Percentiles rank a stretch among this genome's conserved stretches.
Evolutionary conservation across 768 basidiomycete species (phyloP).

Genomic region (Mycena chlorophos): DNA sequence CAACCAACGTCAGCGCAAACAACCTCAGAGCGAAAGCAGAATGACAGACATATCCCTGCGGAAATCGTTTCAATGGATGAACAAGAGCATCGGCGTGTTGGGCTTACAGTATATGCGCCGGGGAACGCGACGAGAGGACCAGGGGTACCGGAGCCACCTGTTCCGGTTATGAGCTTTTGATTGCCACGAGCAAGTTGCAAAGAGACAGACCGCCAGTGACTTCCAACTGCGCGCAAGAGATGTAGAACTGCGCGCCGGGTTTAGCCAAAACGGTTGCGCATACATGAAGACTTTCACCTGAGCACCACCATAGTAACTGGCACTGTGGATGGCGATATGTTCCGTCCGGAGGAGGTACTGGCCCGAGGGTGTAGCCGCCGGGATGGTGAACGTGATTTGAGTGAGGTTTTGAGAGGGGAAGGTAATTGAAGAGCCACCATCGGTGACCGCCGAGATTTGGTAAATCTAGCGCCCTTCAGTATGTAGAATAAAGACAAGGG

Average conservation of each 20-base stretch:
- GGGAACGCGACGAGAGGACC: constrained; percentile 37
- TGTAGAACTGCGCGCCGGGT: constrained; percentile 15
- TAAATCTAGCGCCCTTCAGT: constrained; percentile 23
- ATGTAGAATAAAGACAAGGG: neutral
- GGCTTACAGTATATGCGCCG: constrained; percentile 32
- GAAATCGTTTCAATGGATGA: neutral
- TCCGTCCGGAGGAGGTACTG: constrained; percentile 21
- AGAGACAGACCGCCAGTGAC: constrained; percentile 31
- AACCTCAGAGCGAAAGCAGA: neutral
- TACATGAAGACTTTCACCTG: neutral
- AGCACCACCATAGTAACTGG: constrained; percentile 10
- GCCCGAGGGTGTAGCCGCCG: constrained; percentile 13
- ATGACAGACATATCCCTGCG: constrained; percentile 21
- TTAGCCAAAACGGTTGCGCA: too few species aligned
- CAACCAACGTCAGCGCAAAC: neutral
- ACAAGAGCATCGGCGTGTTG: neutral
- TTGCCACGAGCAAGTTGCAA: too few species aligned
- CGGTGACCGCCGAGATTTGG: constrained; percentile 32
- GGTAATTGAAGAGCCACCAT: constrained; percentile 34
- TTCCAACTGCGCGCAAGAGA: constrained; percentile 31
- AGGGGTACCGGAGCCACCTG: constrained; percentile 32
- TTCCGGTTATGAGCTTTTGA: neutral
- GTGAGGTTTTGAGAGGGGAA: constrained; percentile 24
- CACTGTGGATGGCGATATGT: constrained; percentile 19
- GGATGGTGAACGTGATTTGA: constrained; percentile 15